Evolutionary conservation across 169 alveolate species (phyloP), one percentile per base, ranked within the genome.

Genomic region (Cryptosporidium meleagridis): DNA sequence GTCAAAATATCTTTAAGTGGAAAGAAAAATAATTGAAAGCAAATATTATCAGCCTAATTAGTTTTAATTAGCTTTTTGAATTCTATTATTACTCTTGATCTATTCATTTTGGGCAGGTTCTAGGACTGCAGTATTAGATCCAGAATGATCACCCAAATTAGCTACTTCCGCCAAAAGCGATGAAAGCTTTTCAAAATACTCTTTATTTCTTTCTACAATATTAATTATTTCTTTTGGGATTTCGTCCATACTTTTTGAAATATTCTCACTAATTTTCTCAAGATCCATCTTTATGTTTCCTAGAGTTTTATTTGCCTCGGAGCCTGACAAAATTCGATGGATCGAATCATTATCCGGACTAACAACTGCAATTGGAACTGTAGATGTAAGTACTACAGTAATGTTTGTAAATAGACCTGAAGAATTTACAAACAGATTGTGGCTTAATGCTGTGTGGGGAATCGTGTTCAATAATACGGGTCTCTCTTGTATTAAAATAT

Each of bases 1-100:
- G 70, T 53, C 68, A 73, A 31, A 69, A 73, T 53, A 73, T 45
- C 86, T 45, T 31, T 18, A 73, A 73, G 86, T 73, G 86, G 86
- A 73, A 73, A 59, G 23, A 52, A 73, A 33, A 8, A 37, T 41
- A 51, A 26, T 55, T 26, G 37, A 9, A 21, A 55, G 26, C 7
- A 59, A 3, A 21, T 48, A 48, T 14, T 16, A 48, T 12, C 21
- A 48, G 55, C 14, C 12, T 48, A 55, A 21, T 16, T 26, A 16
- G 3, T 55, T 21, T 55, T n/a, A 55, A 26, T n/a, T 55, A 55
- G 16, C 12, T 55, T 55, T 10, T 55, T 9, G 3, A 26, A 3
- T 26, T 55, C 23, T 16, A 55, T 55, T 48, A 12, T 12, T 48
- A 48, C 55, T 48, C 4, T 14, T 7, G 14, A 16, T 48, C 21